phyloP scores from a whole-genome alignment of 2,329 filamentous ascomycete genomes.

The Colletotrichum melonis region DNA sequence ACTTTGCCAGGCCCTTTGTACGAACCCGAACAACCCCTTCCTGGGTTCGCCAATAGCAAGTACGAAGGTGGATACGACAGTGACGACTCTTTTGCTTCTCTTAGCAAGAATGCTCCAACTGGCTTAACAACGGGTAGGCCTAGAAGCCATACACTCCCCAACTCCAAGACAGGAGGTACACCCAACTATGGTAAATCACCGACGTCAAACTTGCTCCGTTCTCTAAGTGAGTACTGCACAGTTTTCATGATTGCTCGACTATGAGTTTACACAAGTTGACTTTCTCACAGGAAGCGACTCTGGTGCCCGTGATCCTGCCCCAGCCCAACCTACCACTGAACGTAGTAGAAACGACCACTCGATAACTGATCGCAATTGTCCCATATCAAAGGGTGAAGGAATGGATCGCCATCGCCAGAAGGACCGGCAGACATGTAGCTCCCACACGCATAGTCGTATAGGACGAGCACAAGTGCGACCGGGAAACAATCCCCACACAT shows the following conservation, averaged over 20 bases:
- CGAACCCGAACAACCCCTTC: not conserved
- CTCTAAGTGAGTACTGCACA: not conserved
- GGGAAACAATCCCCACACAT: not conserved
- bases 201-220: not conserved
- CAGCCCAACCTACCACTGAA: not conserved
- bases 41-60: slow-evolving; percentile 1
- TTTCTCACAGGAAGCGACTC: not conserved
- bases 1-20: slow-evolving; percentile 16
- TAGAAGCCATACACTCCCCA: not conserved
- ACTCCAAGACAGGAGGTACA: not conserved
- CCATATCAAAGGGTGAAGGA: not conserved
- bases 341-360: not conserved
- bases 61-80: not conserved
- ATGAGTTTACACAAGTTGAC: not conserved
- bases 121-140: not conserved
- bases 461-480: not conserved
- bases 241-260: not conserved
- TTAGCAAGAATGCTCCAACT: not conserved
- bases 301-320: not conserved
- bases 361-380: not conserved
- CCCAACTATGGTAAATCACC: too few relatives aligned
- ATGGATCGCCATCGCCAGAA: not conserved
- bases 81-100: not conserved
- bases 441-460: not conserved
- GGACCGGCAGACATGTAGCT: not conserved